Evolutionary conservation across 139 green algal genomes (phyloP).

Genomic region (Asterochloris erici): DNA sequence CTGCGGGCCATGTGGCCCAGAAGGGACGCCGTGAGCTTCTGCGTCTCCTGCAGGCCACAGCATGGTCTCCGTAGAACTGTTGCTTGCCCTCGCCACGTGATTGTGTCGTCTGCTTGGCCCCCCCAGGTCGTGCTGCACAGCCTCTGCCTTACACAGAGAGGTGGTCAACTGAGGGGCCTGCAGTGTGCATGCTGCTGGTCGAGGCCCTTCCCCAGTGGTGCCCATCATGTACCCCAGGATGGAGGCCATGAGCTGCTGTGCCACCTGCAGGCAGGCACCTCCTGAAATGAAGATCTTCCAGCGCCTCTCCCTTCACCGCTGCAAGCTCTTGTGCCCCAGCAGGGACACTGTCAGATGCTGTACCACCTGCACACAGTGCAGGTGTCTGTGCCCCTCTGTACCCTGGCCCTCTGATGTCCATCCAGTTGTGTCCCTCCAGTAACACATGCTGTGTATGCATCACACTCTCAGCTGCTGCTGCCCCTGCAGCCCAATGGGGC

Average conservation of each 20-base stretch:
- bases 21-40: not conserved
- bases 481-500: not conserved
- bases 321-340: slow-evolving; percentile 3
- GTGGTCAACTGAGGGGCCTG: too few species aligned
- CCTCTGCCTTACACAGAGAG: too few species aligned
- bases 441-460: not conserved
- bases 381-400: not conserved
- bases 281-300: too few species aligned
- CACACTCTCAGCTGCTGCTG: not conserved
- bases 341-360: not conserved
- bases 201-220: too few species aligned
- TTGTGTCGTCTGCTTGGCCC: too few species aligned
- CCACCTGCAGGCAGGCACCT: too few species aligned
- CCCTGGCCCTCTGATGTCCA: not conserved
- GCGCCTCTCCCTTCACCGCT: not conserved
- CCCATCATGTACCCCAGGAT: too few species aligned
- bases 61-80: too few species aligned
- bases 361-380: not conserved
- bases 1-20: not conserved
- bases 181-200: too few species aligned
- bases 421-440: not conserved
- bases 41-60: not conserved
- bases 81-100: too few species aligned
- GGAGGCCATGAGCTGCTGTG: too few species aligned
- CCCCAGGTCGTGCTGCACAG: too few species aligned